These are phyloP conservation scores for Hypoxylon sp. DNA, from an alignment of 2,329 filamentous ascomycete genomes.

Conservation along the genomic window DNA sequence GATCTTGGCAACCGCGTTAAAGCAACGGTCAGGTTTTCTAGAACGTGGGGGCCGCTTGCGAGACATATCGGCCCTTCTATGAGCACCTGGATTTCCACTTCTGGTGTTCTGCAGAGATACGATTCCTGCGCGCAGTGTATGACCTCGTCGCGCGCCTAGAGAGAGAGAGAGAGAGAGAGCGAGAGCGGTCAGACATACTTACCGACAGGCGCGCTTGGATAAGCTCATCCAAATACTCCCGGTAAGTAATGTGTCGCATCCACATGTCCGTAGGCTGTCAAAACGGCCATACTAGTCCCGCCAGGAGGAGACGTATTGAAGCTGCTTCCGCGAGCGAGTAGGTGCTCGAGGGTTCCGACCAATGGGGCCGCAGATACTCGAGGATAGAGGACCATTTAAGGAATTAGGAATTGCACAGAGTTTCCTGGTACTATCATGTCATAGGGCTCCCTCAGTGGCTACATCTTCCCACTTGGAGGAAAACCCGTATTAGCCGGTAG, in stretches of 20 bases:
- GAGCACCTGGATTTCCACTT: slow-evolving; percentile 17
- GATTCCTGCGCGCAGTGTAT: slow-evolving; percentile 27
- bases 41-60: slow-evolving; percentile 21
- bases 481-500: slow-evolving; percentile 47
- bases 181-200: slow-evolving; percentile 27
- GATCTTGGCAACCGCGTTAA: slow-evolving; percentile 19
- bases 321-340: slow-evolving; percentile 38
- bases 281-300: slow-evolving; percentile 35
- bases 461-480: slow-evolving; percentile 30
- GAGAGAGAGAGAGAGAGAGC: slow-evolving; percentile 1
- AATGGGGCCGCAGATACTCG: slow-evolving; percentile 22
- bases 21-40: slow-evolving; percentile 13
- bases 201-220: slow-evolving; percentile 40
- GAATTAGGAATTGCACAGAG: slow-evolving; percentile 24
- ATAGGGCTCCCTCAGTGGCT: slow-evolving; percentile 25
- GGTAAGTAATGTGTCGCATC: slow-evolving; percentile 38
- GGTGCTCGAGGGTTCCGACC: slow-evolving; percentile 16
- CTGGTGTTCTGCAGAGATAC: slow-evolving; percentile 13
- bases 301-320: slow-evolving; percentile 31
- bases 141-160: slow-evolving; percentile 31
- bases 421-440: slow-evolving; percentile 27
- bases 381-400: slow-evolving; percentile 7
- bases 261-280: slow-evolving; percentile 38
- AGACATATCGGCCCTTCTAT: slow-evolving; percentile 29
- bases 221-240: slow-evolving; percentile 32